A percentile compares a stretch with the other conserved stretches of the same genome.
Evolutionary conservation across 768 basidiomycete species (phyloP).

Genomic region (Collybiopsis luxurians): DNA sequence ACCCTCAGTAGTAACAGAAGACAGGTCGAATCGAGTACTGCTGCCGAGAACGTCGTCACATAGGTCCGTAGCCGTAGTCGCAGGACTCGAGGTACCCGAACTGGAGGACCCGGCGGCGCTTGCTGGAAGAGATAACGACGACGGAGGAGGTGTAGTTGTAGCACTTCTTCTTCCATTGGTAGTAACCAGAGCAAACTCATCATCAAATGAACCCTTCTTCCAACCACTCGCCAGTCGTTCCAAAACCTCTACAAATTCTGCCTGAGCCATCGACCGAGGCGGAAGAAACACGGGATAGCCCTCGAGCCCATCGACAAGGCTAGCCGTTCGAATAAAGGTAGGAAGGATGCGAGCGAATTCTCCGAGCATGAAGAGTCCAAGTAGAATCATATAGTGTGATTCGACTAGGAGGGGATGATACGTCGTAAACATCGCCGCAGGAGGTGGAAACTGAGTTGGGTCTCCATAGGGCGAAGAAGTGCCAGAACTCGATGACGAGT

Average conservation of each 20-base stretch:
- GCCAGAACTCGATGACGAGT: conserved; percentile 21
- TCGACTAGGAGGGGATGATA: conserved; percentile 91
- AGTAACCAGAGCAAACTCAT: conserved; percentile 2
- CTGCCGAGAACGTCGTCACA: not conserved
- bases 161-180: conserved; percentile 33
- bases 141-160: conserved; percentile 16
- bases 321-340: conserved; percentile 63
- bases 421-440: conserved; percentile 73
- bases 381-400: conserved; percentile 76
- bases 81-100: conserved; percentile 5
- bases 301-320: conserved; percentile 77
- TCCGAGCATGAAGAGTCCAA: conserved; percentile 74
- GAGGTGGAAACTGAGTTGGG: conserved; percentile 33
- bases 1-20: not conserved
- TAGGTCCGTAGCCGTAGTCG: conserved; percentile 1
- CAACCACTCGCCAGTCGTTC: conserved; percentile 80
- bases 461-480: conserved; percentile 15
- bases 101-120: not conserved
- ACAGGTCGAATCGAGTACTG: not conserved
- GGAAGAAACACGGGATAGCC: conserved; percentile 88
- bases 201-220: conserved; percentile 43
- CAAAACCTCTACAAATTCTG: conserved; percentile 83
- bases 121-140: not conserved
- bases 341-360: conserved; percentile 64
- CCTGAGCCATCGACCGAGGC: conserved; percentile 86